Evolutionary conservation across 805 yeast genomes (phyloP).

Genomic region (Sungouiella thailandica): DNA sequence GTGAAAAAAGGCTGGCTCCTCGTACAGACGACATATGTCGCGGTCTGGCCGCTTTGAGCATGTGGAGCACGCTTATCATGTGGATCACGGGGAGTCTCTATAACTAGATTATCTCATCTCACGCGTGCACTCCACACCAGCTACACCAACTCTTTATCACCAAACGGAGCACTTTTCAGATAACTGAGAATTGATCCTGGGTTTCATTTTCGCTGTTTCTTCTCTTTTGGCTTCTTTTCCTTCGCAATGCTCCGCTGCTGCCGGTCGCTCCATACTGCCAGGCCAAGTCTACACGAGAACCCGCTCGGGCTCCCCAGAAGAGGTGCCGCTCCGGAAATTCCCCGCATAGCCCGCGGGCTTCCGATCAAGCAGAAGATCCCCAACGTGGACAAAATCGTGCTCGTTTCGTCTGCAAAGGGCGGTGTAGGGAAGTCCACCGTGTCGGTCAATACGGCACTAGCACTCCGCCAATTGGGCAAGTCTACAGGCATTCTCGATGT

Average conservation of each 20-base stretch:
- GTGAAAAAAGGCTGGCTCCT: too few species aligned
- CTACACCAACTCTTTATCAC: too few species aligned
- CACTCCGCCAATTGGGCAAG: conserved; percentile 49
- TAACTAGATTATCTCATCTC: too few species aligned
- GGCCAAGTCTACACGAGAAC: conserved; percentile 23
- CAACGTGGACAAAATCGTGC: conserved; percentile 55
- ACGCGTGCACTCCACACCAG: too few species aligned
- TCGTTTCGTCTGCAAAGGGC: conserved; percentile 75
- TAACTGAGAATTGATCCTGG: too few species aligned
- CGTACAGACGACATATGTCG: too few species aligned
- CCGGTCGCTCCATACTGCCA: conserved; percentile 4
- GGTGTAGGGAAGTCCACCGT: conserved; percentile 83
- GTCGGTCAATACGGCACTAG: conserved; percentile 61
- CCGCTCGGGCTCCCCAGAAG: conserved; percentile 37
- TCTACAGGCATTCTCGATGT: conserved; percentile 71
- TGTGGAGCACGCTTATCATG: too few species aligned
- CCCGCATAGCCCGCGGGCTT: conserved; percentile 45
- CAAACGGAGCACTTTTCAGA: too few species aligned
- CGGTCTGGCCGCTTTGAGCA: too few species aligned
- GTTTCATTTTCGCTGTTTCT: too few species aligned
- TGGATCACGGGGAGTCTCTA: too few species aligned
- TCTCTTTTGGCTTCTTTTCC: too few species aligned
- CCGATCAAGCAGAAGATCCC: conserved; percentile 54
- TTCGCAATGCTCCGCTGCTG: background rate
- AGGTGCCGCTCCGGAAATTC: conserved; percentile 8